Evolutionary conservation across 495 filamentous ascomycete species (phyloP), one percentile per base, ranked within the genome.

Genomic region (Cercophora newfieldiana): DNA sequence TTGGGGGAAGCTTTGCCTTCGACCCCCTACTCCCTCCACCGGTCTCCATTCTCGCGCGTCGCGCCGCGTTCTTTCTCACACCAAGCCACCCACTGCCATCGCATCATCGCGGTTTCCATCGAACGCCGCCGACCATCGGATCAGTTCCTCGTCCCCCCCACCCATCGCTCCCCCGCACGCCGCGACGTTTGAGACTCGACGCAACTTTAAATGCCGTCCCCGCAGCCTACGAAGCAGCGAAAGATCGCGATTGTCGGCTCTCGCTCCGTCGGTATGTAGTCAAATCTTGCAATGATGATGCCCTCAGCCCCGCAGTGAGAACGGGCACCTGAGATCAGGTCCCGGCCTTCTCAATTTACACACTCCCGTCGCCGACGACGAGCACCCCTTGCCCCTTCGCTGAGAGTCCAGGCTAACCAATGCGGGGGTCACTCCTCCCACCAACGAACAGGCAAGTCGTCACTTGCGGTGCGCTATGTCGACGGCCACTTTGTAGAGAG

Each of bases 241-340:
- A 99, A 99, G 83, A 94, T 99, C 77, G 95, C 95, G 71, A 93
- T 99, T 74, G 95, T 98, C 48, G 95, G 95, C 78, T 97, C 92
- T 80, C 90, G 96, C 71, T 96, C 96, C 66, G 95, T 99, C 73
- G 95, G 95, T 97, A 87, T 60, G 90, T 68, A 22, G 22, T 74
- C 59, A 31, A 56, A 64, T 53, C 53, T 29, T 49, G 26, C 53
- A n/a, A n/a, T n/a, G n/a, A n/a, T n/a, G n/a, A n/a, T n/a, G n/a
- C n/a, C n/a, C n/a, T n/a, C n/a, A n/a, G n/a, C n/a, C n/a, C n/a
- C n/a, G n/a, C n/a, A n/a, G n/a, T n/a, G n/a, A n/a, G n/a, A n/a
- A n/a, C n/a, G n/a, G n/a, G n/a, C n/a, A n/a, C n/a, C n/a, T n/a
- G n/a, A n/a, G n/a, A n/a, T n/a, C n/a, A n/a, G n/a, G n/a, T n/a